A percentile compares a stretch with the other conserved stretches of the same genome.
phyloP scores from a whole-genome alignment of 768 basidiomycete species.

The Tubosaeta sp. region DNA sequence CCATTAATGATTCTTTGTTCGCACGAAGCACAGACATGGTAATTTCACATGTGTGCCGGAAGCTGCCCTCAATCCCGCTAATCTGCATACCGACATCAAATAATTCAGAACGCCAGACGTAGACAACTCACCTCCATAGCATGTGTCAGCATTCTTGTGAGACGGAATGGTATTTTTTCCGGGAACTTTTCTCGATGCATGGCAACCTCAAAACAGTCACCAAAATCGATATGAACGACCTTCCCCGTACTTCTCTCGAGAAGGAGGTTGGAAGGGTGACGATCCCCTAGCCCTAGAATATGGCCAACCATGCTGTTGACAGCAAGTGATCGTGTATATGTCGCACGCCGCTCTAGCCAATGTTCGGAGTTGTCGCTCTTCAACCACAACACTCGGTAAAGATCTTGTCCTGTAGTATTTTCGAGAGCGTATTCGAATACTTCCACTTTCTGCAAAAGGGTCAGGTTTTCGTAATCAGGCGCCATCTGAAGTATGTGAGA shows the following conservation, averaged over 20 bases:
- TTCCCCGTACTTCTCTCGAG: slow-evolving; percentile 89
- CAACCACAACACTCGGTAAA: slow-evolving; percentile 95
- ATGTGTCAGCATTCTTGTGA: slow-evolving; percentile 97
- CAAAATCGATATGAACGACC: slow-evolving; percentile 95
- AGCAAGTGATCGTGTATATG: slow-evolving; percentile 92
- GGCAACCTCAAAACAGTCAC: slow-evolving; percentile 97
- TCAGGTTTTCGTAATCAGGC: slow-evolving; percentile 94
- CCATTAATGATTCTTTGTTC: slow-evolving; percentile 99
- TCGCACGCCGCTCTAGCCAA: slow-evolving; percentile 94
- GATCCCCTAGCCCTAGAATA: slow-evolving; percentile 95
- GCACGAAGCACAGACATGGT: slow-evolving; percentile 96
- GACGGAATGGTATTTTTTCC: slow-evolving; percentile 95
- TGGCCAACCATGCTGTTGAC: slow-evolving; percentile 99
- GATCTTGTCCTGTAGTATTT: slow-evolving; percentile 96
- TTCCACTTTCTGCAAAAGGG: slow-evolving; percentile 94
- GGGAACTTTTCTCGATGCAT: slow-evolving; percentile 99
- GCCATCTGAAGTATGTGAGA: slow-evolving; percentile 69
- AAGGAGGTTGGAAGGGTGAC: slow-evolving; percentile 93
- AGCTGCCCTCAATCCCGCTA: slow-evolving; percentile 97
- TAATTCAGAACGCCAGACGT: background rate
- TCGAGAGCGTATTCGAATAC: slow-evolving; percentile 98
- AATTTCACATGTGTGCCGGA: slow-evolving; percentile 92
- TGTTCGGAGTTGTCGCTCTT: slow-evolving; percentile 95
- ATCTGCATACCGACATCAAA: slow-evolving; percentile 52
- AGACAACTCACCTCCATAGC: slow-evolving; percentile 85